A percentile compares a stretch with the other conserved stretches of the same genome.
Conservation (phyloP, 2,329 filamentous ascomycete genomes). For the Phaeosphaeria sp. region DNA sequence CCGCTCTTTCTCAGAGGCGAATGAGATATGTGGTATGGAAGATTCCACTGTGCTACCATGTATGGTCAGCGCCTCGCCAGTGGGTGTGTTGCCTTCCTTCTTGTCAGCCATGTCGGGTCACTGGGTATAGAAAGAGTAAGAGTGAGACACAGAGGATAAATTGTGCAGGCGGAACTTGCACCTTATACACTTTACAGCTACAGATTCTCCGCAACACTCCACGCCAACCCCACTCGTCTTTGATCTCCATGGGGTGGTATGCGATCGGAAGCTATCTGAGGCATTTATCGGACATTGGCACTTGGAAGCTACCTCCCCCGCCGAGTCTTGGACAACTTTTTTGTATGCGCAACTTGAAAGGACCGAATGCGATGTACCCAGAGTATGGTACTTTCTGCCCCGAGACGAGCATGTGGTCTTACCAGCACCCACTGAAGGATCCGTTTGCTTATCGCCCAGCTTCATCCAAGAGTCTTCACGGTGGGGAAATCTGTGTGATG, state of each 20-base stretch:
- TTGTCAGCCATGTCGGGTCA: not conserved
- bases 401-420: too few relatives aligned
- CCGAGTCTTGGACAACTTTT: not conserved
- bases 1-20: constrained; percentile 2
- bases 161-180: not conserved
- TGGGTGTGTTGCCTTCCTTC: not conserved
- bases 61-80: not conserved
- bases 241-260: not conserved
- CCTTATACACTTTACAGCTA: not conserved
- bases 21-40: not conserved
- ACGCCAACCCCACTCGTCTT: not conserved
- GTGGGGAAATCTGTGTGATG: not conserved
- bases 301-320: not conserved
- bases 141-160: not conserved
- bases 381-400: not conserved
- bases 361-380: not conserved
- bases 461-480: not conserved
- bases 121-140: not conserved
- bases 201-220: not conserved
- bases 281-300: not conserved
- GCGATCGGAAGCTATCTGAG: not conserved
- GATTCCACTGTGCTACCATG: not conserved
- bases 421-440: not conserved
- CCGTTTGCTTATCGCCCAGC: constrained; percentile 1
- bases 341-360: not conserved